phyloP scores from a whole-genome alignment of 2,329 filamentous ascomycete species.

The Trichoderma breve region DNA sequence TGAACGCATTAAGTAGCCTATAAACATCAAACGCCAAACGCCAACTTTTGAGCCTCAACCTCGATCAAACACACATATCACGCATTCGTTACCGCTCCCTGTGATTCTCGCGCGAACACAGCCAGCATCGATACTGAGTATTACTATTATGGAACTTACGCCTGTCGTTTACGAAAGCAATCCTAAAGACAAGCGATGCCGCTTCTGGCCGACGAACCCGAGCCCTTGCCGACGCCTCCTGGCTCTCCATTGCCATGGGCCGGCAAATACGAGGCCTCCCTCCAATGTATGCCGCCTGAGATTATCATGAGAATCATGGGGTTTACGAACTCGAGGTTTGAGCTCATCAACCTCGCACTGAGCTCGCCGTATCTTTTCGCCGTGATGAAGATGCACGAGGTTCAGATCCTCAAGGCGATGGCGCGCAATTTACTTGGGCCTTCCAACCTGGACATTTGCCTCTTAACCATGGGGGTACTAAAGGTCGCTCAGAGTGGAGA shows the following conservation, averaged over 20 bases:
- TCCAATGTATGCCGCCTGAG: neutral
- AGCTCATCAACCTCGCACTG: neutral
- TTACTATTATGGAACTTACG: neutral
- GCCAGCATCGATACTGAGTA: constrained; percentile 1
- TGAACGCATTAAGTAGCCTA: neutral
- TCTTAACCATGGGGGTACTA: constrained; percentile 6
- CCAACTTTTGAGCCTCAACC: neutral
- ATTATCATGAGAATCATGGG: neutral
- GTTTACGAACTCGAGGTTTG: neutral
- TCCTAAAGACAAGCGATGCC: neutral
- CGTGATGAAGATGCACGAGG: neutral
- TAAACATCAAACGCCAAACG: neutral
- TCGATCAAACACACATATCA: neutral
- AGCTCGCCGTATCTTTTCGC: neutral
- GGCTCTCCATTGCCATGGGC: neutral
- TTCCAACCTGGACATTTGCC: constrained; percentile 9
- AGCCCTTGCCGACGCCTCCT: neutral
- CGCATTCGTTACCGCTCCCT: neutral
- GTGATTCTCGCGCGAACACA: neutral
- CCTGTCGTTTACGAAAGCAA: constrained; percentile 1
- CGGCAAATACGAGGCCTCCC: neutral
- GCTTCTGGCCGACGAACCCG: neutral
- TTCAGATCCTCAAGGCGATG: constrained; percentile 5
- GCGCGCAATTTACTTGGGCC: neutral
- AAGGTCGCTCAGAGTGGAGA: neutral